phyloP scores from a whole-genome alignment of 2,329 filamentous ascomycete genomes.

The Nannizzia gypsea region DNA sequence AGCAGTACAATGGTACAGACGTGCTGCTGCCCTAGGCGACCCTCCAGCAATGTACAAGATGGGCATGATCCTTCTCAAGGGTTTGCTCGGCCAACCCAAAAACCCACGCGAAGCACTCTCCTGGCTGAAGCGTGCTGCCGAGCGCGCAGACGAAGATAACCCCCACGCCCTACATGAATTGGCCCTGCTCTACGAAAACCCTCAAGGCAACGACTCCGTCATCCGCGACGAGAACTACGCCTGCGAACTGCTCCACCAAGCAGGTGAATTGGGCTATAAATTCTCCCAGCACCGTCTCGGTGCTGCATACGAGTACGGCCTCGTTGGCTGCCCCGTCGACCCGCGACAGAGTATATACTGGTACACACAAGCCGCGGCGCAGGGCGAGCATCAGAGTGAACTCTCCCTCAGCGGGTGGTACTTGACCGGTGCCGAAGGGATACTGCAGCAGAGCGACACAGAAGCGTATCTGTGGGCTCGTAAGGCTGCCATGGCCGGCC shows the following conservation, averaged over 20 bases:
- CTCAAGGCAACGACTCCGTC: slow-evolving; percentile 55
- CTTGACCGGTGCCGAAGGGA: slow-evolving; percentile 75
- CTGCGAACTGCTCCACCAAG: slow-evolving; percentile 68
- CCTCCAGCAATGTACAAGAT: slow-evolving; percentile 96
- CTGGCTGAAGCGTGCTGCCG: slow-evolving; percentile 88
- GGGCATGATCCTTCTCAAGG: slow-evolving; percentile 90
- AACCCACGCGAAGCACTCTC: slow-evolving; percentile 77
- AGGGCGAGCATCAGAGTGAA: slow-evolving; percentile 90
- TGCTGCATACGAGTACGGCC: slow-evolving; percentile 77
- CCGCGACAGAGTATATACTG: slow-evolving; percentile 76
- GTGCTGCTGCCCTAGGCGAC: slow-evolving; percentile 79
- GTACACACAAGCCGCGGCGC: slow-evolving; percentile 83
- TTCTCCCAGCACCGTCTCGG: slow-evolving; percentile 87
- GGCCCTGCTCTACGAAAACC: slow-evolving; percentile 47
- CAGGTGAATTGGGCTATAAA: slow-evolving; percentile 83
- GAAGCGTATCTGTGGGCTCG: slow-evolving; percentile 96
- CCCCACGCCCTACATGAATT: slow-evolving; percentile 92
- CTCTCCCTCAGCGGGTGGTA: slow-evolving; percentile 85
- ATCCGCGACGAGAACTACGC: slow-evolving; percentile 74
- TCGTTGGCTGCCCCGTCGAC: slow-evolving; percentile 72
- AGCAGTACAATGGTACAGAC: slow-evolving; percentile 96
- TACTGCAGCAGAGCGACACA: slow-evolving; percentile 82
- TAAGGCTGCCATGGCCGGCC: slow-evolving; percentile 75
- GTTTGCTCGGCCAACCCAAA: slow-evolving; percentile 71
- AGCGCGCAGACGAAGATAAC: slow-evolving; percentile 76